phyloP scores from a whole-genome alignment of 129 eudicot species.

The Escallonia herrerae region DNA sequence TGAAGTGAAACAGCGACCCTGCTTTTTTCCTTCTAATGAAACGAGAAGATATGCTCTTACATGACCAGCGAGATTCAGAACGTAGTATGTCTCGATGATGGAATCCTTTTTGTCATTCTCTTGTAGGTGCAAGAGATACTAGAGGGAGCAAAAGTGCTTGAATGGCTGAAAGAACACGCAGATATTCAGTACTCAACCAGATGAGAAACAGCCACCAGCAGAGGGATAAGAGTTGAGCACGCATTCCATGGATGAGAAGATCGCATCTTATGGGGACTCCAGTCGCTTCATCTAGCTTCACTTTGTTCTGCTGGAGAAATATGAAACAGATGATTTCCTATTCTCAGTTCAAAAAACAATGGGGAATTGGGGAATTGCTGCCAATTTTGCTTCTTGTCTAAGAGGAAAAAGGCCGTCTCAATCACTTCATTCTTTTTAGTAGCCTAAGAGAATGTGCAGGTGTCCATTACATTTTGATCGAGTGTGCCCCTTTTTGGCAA shows the following conservation, averaged over 20 bases:
- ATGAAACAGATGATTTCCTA: constrained; percentile 1
- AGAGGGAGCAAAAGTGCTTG: constrained; percentile 95
- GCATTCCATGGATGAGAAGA: neutral
- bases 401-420: neutral
- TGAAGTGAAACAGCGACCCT: no score
- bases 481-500: no score
- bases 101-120: neutral
- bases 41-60: no score
- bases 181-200: constrained; percentile 55
- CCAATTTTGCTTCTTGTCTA: neutral
- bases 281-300: neutral
- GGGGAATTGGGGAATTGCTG: neutral
- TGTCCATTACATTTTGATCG: no score
- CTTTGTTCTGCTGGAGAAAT: neutral
- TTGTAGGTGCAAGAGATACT: constrained; percentile 80
- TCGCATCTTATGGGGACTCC: neutral
- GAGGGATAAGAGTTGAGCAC: neutral
- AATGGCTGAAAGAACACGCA: constrained; percentile 80
- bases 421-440: no score
- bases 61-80: no score
- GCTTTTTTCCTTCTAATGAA: no score
- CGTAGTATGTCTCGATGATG: no score
- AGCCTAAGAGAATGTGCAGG: no score
- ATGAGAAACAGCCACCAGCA: constrained; percentile 15
- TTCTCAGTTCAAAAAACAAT: neutral